Percentiles rank a stretch among this genome's conserved stretches.
Evolutionary conservation across 352 stramenopile genomes (phyloP).

Genomic region (Phytophthora pisi): DNA sequence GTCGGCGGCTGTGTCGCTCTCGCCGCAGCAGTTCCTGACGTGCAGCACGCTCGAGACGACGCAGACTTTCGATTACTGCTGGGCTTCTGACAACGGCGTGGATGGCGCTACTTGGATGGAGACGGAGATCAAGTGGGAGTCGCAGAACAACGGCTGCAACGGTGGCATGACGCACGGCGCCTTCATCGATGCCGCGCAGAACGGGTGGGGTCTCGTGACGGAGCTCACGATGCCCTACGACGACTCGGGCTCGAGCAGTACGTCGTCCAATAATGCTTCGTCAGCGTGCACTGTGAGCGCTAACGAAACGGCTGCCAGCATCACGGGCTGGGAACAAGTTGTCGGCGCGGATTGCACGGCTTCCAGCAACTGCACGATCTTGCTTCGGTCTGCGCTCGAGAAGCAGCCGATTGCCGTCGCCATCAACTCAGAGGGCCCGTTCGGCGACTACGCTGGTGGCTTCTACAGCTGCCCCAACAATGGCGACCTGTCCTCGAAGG

Average conservation of each 20-base stretch:
- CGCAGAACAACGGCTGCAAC: slow-evolving; percentile 76
- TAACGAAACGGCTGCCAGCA: slow-evolving; percentile 72
- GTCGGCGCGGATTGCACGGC: slow-evolving; percentile 61
- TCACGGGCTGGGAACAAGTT: slow-evolving; percentile 71
- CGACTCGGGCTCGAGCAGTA: slow-evolving; percentile 37
- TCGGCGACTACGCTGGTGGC: slow-evolving; percentile 71
- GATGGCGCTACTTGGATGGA: slow-evolving; percentile 61
- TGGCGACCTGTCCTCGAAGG: slow-evolving; percentile 62
- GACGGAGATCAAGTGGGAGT: slow-evolving; percentile 75
- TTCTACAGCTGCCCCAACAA: slow-evolving; percentile 79
- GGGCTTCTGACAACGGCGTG: slow-evolving; percentile 49
- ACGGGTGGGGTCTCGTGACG: slow-evolving; percentile 28
- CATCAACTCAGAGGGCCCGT: slow-evolving; percentile 74
- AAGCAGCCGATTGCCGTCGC: slow-evolving; percentile 75
- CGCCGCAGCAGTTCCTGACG: slow-evolving; percentile 78
- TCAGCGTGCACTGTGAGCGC: slow-evolving; percentile 39
- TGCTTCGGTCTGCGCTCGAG: slow-evolving; percentile 63
- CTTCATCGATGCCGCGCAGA: too few species aligned
- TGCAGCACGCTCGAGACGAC: slow-evolving; percentile 71
- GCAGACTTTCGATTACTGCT: slow-evolving; percentile 82
- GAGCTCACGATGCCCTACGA: slow-evolving; percentile 79
- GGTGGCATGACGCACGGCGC: slow-evolving; percentile 64
- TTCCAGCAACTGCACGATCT: slow-evolving; percentile 52
- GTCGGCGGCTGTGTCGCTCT: slow-evolving; percentile 62
- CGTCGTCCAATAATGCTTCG: slow-evolving; percentile 30